Conservation (phyloP, 768 basidiomycete species). For the Leucosporidium yakuticum region DNA sequence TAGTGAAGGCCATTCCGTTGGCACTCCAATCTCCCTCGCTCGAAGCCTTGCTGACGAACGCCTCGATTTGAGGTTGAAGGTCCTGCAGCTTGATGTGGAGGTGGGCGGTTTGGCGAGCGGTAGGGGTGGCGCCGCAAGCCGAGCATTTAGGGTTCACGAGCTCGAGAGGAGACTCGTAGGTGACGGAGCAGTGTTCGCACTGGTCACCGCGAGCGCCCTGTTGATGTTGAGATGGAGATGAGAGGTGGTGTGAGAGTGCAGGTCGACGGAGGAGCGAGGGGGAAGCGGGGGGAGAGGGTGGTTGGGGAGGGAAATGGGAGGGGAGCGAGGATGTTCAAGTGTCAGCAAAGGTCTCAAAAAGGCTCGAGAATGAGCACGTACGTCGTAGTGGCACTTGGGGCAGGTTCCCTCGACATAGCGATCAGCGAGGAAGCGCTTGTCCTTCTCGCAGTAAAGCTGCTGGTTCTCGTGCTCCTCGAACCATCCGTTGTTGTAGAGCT, state of each 20-base stretch:
- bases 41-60: conserved; percentile 77
- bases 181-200: conserved; percentile 87
- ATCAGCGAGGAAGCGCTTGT: conserved; percentile 75
- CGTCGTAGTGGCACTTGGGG: conserved; percentile 82
- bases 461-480: conserved; percentile 79
- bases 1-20: conserved; percentile 86
- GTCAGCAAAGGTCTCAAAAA: background rate
- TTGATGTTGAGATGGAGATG: background rate
- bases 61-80: conserved; percentile 73
- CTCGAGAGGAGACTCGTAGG: conserved; percentile 78
- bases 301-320: too few species aligned
- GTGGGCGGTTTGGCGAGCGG: conserved; percentile 74
- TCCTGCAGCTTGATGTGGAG: conserved; percentile 84
- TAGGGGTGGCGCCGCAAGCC: conserved; percentile 68
- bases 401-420: conserved; percentile 98
- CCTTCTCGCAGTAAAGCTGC: conserved; percentile 85
- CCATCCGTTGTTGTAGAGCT: conserved; percentile 68
- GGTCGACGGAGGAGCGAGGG: background rate
- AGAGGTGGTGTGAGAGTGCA: background rate
- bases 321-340: too few species aligned
- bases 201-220: conserved; percentile 97
- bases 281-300: background rate
- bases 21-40: conserved; percentile 83
- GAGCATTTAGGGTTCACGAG: conserved; percentile 92
- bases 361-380: conserved; percentile 44